Evolutionary conservation across 495 filamentous ascomycete species (phyloP).

Genomic region (Chaetomium cochliodes): DNA sequence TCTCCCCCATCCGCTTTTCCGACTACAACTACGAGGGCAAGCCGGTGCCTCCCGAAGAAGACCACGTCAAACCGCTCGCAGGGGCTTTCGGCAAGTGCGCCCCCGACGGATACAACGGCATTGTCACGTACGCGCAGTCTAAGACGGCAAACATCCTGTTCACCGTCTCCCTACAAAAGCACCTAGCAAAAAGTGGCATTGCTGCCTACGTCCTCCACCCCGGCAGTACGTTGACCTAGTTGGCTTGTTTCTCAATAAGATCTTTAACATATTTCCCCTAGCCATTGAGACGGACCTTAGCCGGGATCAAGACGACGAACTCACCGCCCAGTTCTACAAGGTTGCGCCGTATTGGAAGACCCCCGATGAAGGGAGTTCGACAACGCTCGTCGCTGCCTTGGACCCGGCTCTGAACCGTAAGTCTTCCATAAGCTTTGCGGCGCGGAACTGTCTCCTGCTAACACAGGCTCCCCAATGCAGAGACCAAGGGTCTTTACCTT

Average conservation of each 20-base stretch:
- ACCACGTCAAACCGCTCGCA: conserved; percentile 33
- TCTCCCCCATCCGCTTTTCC: conserved; percentile 54
- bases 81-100: conserved; percentile 37
- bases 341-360: conserved; percentile 50
- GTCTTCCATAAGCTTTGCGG: background rate
- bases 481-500: conserved; percentile 40
- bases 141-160: conserved; percentile 65
- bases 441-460: background rate
- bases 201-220: conserved; percentile 49
- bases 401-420: conserved; percentile 51
- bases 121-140: conserved; percentile 55
- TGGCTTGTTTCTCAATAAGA: background rate
- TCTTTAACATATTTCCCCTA: conserved; percentile 7
- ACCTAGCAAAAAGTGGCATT: conserved; percentile 37
- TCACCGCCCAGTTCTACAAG: conserved; percentile 40
- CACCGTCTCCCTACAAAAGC: conserved; percentile 47
- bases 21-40: conserved; percentile 56
- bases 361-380: conserved; percentile 54
- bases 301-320: conserved; percentile 42
- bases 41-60: conserved; percentile 41
- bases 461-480: conserved; percentile 28
- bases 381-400: conserved; percentile 57
- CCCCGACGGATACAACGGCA: conserved; percentile 54
- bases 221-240: conserved; percentile 39
- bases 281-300: conserved; percentile 43